Evolutionary conservation across 2,329 filamentous ascomycete genomes (phyloP), one percentile per base, ranked within the genome.

Genomic region (Davidsoniella eucalypti): DNA sequence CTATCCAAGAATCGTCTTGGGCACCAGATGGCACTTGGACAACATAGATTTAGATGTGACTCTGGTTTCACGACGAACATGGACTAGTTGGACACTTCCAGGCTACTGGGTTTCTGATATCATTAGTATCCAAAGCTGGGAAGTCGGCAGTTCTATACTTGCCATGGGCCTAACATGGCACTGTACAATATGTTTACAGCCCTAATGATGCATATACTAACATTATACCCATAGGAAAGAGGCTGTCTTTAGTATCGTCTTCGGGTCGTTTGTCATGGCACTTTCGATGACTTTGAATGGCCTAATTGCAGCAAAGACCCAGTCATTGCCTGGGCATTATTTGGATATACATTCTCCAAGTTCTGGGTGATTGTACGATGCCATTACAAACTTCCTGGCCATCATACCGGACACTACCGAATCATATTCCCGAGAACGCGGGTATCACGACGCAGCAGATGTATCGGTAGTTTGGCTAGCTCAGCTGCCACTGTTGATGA

Each of bases 371-470:
- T 69, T 5, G 64, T 66, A 26, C 64, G 69, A 82, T 49, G 76
- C 78, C 0, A 80, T 83, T 44, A 77, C 82, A 56, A 76, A 73
- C 39, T 75, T 76, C 53, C 47, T 78, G 74, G 71, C 76, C 76
- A 0, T 71, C 68, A 8, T 80, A 75, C 55, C 60, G 67, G 1
- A 64, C 65, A 0, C 64, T 78, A 9, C 65, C 67, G 0, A 80
- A 80, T 55, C 61, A 65, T 23, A 67, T 80, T 4, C 68, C 73
- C 0, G 63, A 60, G 2, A 63, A 58, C 3, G 67, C 70, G 26
- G 75, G 75, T 16, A 76, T 78, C 41, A 72, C 70, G 2, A 75
- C 70, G 2, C 67, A 74, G 52, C 71, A 71, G 10, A 68, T 80
- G 67, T 76, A 23, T 67, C 66, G 54, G 56, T 80, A n/a, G 76